Percentiles rank a stretch among this genome's conserved stretches.
These are phyloP conservation scores for Cryoendolithus antarcticus DNA, from an alignment of 2,329 filamentous ascomycete genomes.

Conservation along the genomic window DNA sequence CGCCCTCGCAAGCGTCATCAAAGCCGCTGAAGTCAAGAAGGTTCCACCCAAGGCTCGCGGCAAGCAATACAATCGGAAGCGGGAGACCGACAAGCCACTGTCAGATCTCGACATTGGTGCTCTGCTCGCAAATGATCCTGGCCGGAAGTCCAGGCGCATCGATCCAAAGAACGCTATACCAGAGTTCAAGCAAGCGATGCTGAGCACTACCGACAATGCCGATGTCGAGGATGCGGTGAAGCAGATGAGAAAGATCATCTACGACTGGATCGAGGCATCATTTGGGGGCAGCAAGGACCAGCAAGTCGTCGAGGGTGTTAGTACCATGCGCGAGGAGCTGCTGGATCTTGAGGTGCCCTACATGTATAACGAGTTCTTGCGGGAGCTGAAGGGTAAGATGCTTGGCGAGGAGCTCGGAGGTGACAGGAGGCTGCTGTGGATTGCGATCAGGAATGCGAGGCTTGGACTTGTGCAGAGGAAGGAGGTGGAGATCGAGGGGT, in stretches of 20 bases:
- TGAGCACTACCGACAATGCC: slow-evolving; percentile 28
- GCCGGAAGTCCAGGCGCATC: slow-evolving; percentile 40
- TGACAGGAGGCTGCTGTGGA: slow-evolving; percentile 75
- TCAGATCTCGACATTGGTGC: slow-evolving; percentile 81
- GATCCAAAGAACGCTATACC: slow-evolving; percentile 68
- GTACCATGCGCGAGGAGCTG: slow-evolving; percentile 67
- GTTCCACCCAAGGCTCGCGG: slow-evolving; percentile 32
- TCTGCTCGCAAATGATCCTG: slow-evolving; percentile 50
- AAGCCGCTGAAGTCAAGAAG: slow-evolving; percentile 70
- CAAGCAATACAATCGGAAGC: slow-evolving; percentile 41
- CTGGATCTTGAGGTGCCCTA: slow-evolving; percentile 61
- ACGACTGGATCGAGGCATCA: slow-evolving; percentile 55
- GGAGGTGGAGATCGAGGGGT: too few relatives aligned
- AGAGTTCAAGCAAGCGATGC: slow-evolving; percentile 67
- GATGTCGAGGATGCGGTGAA: slow-evolving; percentile 56
- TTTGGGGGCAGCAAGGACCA: slow-evolving; percentile 65
- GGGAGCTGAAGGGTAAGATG: slow-evolving; percentile 58
- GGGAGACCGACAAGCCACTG: slow-evolving; percentile 63
- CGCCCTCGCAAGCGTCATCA: slow-evolving; percentile 51
- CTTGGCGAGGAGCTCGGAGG: slow-evolving; percentile 59
- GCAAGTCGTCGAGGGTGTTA: slow-evolving; percentile 61
- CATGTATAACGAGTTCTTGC: slow-evolving; percentile 64
- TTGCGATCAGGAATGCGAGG: slow-evolving; percentile 36
- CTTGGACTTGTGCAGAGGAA: neutral
- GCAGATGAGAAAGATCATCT: slow-evolving; percentile 63